phyloP scores from a whole-genome alignment of 495 filamentous ascomycete species.

The Mycothermus thermophilus region DNA sequence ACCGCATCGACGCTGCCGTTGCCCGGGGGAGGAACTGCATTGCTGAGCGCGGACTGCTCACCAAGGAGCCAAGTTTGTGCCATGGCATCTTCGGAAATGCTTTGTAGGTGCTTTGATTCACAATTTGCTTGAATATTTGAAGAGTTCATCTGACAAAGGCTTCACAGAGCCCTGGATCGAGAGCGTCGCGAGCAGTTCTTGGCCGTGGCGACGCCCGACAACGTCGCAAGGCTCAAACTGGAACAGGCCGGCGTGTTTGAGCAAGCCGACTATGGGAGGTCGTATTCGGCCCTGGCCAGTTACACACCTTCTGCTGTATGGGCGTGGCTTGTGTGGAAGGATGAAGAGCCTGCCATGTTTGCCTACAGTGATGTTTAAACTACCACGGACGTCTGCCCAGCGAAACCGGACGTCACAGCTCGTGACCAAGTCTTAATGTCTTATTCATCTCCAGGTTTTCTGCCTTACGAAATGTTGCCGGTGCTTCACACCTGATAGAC shows the following conservation, averaged over 20 bases:
- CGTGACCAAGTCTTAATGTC: no score
- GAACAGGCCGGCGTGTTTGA: conserved; percentile 22
- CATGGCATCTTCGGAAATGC: conserved; percentile 54
- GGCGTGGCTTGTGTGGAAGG: conserved; percentile 15
- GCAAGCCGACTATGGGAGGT: conserved; percentile 17
- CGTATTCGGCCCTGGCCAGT: conserved; percentile 16
- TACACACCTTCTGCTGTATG: conserved; percentile 18
- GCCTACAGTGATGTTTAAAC: conserved; percentile 18
- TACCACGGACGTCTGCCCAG: no score
- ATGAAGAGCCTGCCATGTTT: conserved; percentile 13
- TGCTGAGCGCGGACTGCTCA: conserved; percentile 39
- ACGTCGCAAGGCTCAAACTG: conserved; percentile 34
- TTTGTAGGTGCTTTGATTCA: conserved; percentile 17
- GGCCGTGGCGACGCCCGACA: conserved; percentile 34
- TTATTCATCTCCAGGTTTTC: no score
- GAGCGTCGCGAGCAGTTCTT: conserved; percentile 35
- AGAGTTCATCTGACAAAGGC: conserved; percentile 2
- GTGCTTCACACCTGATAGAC: no score
- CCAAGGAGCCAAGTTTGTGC: conserved; percentile 49
- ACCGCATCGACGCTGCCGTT: conserved; percentile 35
- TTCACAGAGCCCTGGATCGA: conserved; percentile 15
- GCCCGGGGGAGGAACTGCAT: conserved; percentile 31
- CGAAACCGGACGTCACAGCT: no score
- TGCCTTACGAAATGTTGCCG: no score
- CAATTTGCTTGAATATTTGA: no score